Evolutionary conservation across 2,329 filamentous ascomycete genomes (phyloP).

Genomic region (Dothidotthia symphoricarpi): DNA sequence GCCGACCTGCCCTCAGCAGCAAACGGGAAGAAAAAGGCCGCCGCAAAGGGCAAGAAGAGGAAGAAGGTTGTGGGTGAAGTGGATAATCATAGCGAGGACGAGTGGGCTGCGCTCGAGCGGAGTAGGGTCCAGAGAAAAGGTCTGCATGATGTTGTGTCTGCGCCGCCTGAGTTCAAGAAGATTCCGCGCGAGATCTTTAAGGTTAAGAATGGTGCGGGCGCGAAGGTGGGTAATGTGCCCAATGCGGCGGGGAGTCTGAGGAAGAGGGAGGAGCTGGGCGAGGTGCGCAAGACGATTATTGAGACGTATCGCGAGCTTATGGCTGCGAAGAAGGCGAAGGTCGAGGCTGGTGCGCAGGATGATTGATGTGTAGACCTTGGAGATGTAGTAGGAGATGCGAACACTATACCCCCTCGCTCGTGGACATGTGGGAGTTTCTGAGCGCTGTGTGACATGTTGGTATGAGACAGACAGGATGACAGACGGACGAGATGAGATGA

Average conservation of each 20-base stretch:
- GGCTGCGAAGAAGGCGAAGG: conserved; percentile 36
- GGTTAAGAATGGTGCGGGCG: conserved; percentile 62
- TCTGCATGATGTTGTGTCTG: conserved; percentile 63
- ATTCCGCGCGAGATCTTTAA: conserved; percentile 63
- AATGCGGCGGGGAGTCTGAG: conserved; percentile 68
- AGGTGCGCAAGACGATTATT: conserved; percentile 67
- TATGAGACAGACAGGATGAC: too few species aligned
- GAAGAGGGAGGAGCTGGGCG: conserved; percentile 70
- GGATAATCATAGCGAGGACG: conserved; percentile 64
- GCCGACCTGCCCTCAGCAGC: conserved; percentile 59
- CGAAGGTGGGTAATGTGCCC: conserved; percentile 68
- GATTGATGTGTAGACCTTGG: too few species aligned
- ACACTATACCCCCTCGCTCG: too few species aligned
- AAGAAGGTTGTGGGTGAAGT: conserved; percentile 51
- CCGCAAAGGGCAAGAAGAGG: conserved; percentile 52
- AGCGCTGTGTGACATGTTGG: too few species aligned
- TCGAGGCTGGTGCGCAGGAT: too few species aligned
- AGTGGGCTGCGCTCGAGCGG: conserved; percentile 71
- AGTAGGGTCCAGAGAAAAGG: conserved; percentile 56
- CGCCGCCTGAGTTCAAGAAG: conserved; percentile 70
- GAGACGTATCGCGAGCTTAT: conserved; percentile 72
- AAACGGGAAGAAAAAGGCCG: conserved; percentile 50
- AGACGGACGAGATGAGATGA: too few species aligned
- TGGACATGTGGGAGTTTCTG: too few species aligned
- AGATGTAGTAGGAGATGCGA: too few species aligned